Conservation (phyloP, 2,329 filamentous ascomycete genomes). For the Ceratocystis lukuohia region DNA sequence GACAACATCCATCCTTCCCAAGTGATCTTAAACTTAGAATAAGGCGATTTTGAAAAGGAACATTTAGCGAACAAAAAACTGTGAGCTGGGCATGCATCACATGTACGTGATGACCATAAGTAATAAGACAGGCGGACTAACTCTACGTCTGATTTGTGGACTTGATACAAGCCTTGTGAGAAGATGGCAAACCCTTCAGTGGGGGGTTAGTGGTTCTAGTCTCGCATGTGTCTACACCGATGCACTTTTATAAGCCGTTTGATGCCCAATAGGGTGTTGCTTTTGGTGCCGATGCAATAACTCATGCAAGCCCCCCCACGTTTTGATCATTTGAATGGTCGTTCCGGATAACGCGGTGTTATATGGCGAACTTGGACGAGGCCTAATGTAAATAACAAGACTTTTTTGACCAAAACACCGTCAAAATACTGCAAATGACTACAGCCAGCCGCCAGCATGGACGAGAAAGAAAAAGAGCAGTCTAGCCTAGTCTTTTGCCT, state of each 20-base stretch:
- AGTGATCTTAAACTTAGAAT: background rate
- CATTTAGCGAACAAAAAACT: background rate
- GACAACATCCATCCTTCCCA: background rate
- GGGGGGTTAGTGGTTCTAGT: background rate
- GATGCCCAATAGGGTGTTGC: constrained; percentile 13
- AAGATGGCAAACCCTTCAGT: background rate
- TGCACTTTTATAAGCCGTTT: background rate
- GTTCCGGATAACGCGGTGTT: background rate
- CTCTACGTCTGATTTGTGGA: background rate
- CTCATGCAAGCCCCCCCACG: constrained; percentile 14
- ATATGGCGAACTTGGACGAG: background rate
- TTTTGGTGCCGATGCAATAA: constrained; percentile 16
- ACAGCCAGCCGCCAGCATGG: background rate
- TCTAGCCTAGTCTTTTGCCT: background rate
- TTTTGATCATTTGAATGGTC: constrained; percentile 4
- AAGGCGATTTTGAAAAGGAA: background rate
- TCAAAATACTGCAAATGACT: background rate
- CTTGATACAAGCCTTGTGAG: background rate
- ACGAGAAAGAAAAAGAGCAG: background rate
- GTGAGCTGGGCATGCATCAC: constrained; percentile 19
- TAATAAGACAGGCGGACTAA: constrained; percentile 7
- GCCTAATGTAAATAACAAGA: background rate
- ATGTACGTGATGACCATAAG: constrained; percentile 11
- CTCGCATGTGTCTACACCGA: background rate
- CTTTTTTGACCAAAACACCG: background rate